A percentile compares a stretch with the other conserved stretches of the same genome.
Evolutionary conservation across 805 yeast genomes (phyloP).

Genomic region (Candida stauntonica): DNA sequence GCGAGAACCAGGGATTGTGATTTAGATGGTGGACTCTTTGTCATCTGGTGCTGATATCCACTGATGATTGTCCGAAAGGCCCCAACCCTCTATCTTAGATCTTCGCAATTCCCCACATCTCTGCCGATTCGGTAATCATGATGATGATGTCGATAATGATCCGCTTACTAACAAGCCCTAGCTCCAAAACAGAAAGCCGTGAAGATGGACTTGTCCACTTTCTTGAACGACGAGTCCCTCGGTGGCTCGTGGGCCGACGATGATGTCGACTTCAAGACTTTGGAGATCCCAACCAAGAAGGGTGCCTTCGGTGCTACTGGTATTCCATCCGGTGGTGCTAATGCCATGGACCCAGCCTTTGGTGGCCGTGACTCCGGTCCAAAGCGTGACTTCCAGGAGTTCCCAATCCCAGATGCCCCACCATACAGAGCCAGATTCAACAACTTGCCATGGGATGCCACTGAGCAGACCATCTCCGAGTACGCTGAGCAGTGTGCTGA

Average conservation of each 20-base stretch:
- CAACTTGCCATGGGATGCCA: conserved; percentile 79
- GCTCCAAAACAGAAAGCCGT: conserved; percentile 60
- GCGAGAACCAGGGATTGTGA: background rate
- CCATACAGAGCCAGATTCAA: conserved; percentile 89
- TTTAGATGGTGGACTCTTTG: background rate
- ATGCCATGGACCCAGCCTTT: conserved; percentile 36
- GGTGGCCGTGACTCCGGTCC: conserved; percentile 31
- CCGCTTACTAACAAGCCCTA: conserved; percentile 33
- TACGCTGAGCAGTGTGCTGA: conserved; percentile 54
- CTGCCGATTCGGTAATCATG: too few relatives aligned
- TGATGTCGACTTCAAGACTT: conserved; percentile 66
- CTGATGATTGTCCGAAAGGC: too few relatives aligned
- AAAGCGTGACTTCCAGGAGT: conserved; percentile 56
- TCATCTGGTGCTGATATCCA: background rate
- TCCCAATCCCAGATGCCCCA: conserved; percentile 84
- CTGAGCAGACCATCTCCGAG: conserved; percentile 57
- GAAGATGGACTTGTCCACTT: conserved; percentile 84
- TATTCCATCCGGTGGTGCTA: conserved; percentile 29
- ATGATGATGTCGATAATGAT: too few relatives aligned
- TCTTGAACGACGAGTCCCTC: conserved; percentile 70
- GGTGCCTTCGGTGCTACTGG: conserved; percentile 28
- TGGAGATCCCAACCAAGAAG: conserved; percentile 45
- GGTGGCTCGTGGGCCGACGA: conserved; percentile 85
- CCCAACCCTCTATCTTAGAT: too few relatives aligned
- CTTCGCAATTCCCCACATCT: too few relatives aligned